Evolutionary conservation across 352 stramenopile species (phyloP), one percentile per base, ranked within the genome.

Genomic region (Paralagenidium karlingii): DNA sequence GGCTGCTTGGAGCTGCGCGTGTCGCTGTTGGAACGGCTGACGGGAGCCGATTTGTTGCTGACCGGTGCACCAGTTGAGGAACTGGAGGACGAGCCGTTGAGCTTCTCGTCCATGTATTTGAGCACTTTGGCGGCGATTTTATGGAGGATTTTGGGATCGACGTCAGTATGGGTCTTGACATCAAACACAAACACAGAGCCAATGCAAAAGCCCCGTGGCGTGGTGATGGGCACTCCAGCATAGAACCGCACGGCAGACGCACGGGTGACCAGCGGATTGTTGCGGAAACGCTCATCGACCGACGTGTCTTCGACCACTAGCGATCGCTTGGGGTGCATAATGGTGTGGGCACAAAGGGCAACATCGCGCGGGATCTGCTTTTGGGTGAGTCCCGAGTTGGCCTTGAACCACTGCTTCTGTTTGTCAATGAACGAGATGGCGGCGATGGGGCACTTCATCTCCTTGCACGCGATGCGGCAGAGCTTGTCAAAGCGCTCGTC

Each of bases 361-460:
- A 89, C 76, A 42, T 86, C 71, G 16, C 76, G 71, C 45, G 76
- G 76, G 47, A 89, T 86, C 60, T 85, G 69, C 29, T 77, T 76
- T 49, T 89, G 76, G 45, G 76, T 86, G 45, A 89, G 59, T 10
- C 76, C 76, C 41, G 54, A 74, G 57, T 86, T 89, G 43, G 76
- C 76, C 55, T 89, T 89, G 55, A 89, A 89, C 76, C 76, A 89
- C 60, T 89, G 71, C 51, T 80, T 82, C 40, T 83, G 63, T 47
- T 83, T 82, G 61, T 90, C 76, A 42, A 90, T 79, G 51, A 90
- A 87, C 51, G 61, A 79, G 30, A 89, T 69, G 34, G 76, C 76
- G n/a, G 76, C 70, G 43, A 89, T 89, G 38, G 76, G 76, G 32
- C 76, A 86, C 65, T 89, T 86, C 76, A 89, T 86, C 51, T 86